Evolutionary conservation across 2,329 filamentous ascomycete species (phyloP), one percentile per base, ranked within the genome.

Genomic region (Emmonsiellopsis sp.): DNA sequence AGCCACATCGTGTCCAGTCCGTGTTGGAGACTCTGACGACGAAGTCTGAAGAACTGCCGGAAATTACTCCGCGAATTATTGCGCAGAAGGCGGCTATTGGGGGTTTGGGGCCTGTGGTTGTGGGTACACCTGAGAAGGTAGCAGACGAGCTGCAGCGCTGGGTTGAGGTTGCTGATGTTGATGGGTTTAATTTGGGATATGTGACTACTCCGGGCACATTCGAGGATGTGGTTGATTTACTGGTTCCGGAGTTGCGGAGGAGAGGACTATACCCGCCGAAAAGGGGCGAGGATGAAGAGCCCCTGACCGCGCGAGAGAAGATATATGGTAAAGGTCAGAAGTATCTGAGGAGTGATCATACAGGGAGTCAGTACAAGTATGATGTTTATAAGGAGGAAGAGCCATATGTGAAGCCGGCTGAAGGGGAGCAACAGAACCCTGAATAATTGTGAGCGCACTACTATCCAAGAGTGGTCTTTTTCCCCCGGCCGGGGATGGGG

Each of bases 311-410:
- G 0, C 68, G 81, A 14, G 83, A 86, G 66, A 84, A 79, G 66
- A 69, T 85, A 0, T 85, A 84, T 63, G 81, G 82, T 0, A 72
- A 71, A 56, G 83, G 82, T 0, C 82, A 85, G 63, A 73, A 66
- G 5, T 70, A 74, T 11, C 61, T 86, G 55, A 71, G 81, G 39
- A 70, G 70, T 57, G 83, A 86, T 64, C 83, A 86, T 64, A 61
- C 71, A 0, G 83, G 82, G 1, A 79, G 75, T 49, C 65, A 60
- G 57, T 86, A 84, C 62, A 83, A 81, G 67, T 86, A 85, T 58
- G 73, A 79, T 59, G 76, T 82, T 1, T 85, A 84, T 58, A 65
- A 76, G 53, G 80, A 84, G 59, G 77, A 82, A 33, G 52, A 61
- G 27, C 66, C 71, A 4, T 72, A 69, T 54, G 61, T 40, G 55